These are phyloP conservation scores for Usnea hakonensis DNA, from an alignment of 495 filamentous ascomycete species.

Conservation along the genomic window DNA sequence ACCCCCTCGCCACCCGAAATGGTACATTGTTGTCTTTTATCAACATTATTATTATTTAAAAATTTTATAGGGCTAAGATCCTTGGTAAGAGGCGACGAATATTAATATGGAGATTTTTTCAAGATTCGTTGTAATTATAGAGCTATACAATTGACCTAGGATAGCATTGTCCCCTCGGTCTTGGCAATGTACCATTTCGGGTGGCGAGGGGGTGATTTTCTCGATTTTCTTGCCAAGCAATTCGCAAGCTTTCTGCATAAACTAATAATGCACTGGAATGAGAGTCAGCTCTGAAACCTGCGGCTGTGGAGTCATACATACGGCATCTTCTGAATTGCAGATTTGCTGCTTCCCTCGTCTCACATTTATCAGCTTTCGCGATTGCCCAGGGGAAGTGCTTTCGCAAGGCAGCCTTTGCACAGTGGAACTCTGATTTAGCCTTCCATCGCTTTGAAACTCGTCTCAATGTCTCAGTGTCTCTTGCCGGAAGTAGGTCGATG, in stretches of 20 bases:
- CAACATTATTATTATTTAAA: neutral
- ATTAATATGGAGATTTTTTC: too few species aligned
- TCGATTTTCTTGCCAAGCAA: too few species aligned
- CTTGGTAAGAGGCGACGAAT: too few species aligned
- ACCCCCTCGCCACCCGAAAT: too few species aligned
- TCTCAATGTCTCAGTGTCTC: slow-evolving; percentile 1
- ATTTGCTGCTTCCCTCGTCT: neutral
- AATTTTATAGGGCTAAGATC: too few species aligned
- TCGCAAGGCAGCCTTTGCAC: neutral
- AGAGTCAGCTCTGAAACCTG: neutral
- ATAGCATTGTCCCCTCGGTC: too few species aligned
- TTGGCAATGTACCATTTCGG: too few species aligned
- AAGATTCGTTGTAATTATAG: too few species aligned
- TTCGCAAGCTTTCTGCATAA: too few species aligned
- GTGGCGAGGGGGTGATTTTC: too few species aligned
- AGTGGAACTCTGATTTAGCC: slow-evolving; percentile 3
- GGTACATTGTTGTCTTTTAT: neutral
- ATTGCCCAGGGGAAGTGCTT: slow-evolving; percentile 1
- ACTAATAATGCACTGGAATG: neutral
- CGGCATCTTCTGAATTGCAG: slow-evolving; percentile 5
- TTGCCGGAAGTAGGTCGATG: neutral
- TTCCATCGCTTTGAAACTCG: slow-evolving; percentile 1
- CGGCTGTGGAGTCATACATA: neutral
- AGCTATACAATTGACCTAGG: too few species aligned
- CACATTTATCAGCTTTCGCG: neutral